phyloP scores from a whole-genome alignment of 768 basidiomycete species.

The Suillus clintonianus region DNA sequence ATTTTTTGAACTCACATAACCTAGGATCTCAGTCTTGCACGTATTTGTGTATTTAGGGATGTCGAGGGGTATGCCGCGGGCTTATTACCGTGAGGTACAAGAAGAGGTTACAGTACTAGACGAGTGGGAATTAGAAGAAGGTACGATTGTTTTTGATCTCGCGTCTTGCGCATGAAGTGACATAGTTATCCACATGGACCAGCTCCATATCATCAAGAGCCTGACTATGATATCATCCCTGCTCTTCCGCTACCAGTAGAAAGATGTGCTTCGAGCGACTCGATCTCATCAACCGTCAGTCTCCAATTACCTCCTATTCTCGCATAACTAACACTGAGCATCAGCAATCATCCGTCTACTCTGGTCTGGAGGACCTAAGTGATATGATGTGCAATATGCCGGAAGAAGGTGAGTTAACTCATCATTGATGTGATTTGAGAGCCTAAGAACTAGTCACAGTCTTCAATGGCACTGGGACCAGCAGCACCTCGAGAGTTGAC shows the following conservation, averaged over 20 bases:
- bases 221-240: not conserved
- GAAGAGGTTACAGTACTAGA: not conserved
- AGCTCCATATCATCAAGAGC: not conserved
- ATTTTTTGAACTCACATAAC: not conserved
- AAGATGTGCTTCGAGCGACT: conserved; percentile 7
- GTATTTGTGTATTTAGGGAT: not conserved
- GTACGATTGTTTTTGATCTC: not conserved
- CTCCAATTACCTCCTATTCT: not conserved
- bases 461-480: not conserved
- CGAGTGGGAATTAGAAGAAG: not conserved
- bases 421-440: not conserved
- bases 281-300: conserved; percentile 8
- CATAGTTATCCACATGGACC: not conserved
- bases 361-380: conserved; percentile 14
- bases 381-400: conserved; percentile 10
- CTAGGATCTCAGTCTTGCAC: not conserved
- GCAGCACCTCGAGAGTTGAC: not conserved
- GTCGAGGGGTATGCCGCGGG: not conserved
- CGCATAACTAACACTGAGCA: not conserved
- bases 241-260: not conserved
- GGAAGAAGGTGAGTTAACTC: conserved; percentile 4
- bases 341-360: conserved; percentile 12
- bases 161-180: not conserved
- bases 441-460: not conserved
- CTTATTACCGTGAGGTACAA: conserved; percentile 1